A percentile compares a stretch with the other conserved stretches of the same genome.
These are phyloP conservation scores for Elsinoe arachidis DNA, from an alignment of 2,329 filamentous ascomycete genomes.

Conservation along the genomic window DNA sequence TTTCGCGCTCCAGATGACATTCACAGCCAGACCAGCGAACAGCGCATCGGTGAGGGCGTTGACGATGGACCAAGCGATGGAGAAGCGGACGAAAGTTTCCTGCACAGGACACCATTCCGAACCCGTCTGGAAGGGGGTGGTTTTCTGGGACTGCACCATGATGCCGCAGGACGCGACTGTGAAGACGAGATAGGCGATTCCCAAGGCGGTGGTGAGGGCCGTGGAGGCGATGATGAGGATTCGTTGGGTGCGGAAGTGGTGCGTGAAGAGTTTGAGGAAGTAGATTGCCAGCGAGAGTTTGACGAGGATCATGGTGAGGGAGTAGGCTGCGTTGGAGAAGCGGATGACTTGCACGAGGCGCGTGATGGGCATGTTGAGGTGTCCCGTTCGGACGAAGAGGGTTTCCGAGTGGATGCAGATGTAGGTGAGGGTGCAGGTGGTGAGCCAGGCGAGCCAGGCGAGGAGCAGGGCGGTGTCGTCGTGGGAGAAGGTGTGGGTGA, in stretches of 20 bases:
- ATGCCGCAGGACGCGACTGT: conserved; percentile 15
- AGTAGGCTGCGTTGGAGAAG: conserved; percentile 32
- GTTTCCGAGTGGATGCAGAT: conserved; percentile 23
- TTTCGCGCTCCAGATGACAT: conserved; percentile 36
- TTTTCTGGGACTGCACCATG: conserved; percentile 12
- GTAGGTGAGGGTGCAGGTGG: conserved; percentile 13
- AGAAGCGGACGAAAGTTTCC: conserved; percentile 23
- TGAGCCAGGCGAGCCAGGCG: conserved; percentile 26
- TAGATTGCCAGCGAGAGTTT: conserved; percentile 36
- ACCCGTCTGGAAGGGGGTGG: conserved; percentile 23
- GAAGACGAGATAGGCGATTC: conserved; percentile 34
- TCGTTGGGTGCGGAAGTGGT: conserved; percentile 25
- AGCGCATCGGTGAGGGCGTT: conserved; percentile 26
- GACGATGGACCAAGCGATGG: conserved; percentile 27
- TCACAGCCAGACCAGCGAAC: conserved; percentile 26
- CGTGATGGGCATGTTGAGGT: conserved; percentile 41
- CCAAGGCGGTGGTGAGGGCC: conserved; percentile 39
- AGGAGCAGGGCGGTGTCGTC: conserved; percentile 31
- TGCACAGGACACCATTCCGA: conserved; percentile 29
- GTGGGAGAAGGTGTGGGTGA: conserved; percentile 26
- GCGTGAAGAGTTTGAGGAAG: conserved; percentile 31
- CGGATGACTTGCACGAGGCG: conserved; percentile 43
- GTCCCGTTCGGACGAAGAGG: conserved; percentile 32
- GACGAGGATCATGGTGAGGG: conserved; percentile 34
- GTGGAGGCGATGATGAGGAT: conserved; percentile 42